Conservation (phyloP, 2,329 filamentous ascomycete genomes). For the Macrophomina phaseolina region DNA sequence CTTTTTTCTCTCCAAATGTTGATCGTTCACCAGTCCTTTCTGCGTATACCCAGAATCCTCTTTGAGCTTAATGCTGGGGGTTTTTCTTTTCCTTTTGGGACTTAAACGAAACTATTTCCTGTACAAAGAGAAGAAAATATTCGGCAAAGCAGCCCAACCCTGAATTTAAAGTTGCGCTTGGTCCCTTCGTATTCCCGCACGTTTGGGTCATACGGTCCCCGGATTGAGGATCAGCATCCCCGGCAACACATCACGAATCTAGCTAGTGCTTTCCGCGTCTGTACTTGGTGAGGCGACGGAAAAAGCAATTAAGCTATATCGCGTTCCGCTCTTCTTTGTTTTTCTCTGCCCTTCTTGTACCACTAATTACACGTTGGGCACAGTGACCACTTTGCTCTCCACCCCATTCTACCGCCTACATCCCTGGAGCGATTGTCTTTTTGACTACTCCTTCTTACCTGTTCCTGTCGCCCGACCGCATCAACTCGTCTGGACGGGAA, state of each 20-base stretch:
- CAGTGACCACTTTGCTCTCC: too few relatives aligned
- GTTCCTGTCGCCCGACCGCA: too few relatives aligned
- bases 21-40: constrained; percentile 7
- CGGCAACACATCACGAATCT: neutral
- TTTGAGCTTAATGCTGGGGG: neutral
- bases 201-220: neutral
- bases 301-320: too few relatives aligned
- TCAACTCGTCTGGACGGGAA: too few relatives aligned
- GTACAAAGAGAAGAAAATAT: neutral
- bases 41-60: constrained; percentile 13
- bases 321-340: too few relatives aligned
- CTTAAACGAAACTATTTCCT: neutral
- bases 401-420: too few relatives aligned
- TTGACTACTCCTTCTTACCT: too few relatives aligned
- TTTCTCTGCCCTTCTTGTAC: too few relatives aligned
- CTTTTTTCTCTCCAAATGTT: neutral
- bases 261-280: neutral
- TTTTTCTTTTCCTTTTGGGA: neutral
- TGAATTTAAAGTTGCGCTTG: neutral
- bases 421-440: too few relatives aligned
- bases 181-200: neutral
- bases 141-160: neutral
- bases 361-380: too few relatives aligned
- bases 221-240: neutral
- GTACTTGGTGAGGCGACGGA: too few relatives aligned